Conservation (phyloP, 495 filamentous ascomycete species). For the Podospora appendiculata region DNA sequence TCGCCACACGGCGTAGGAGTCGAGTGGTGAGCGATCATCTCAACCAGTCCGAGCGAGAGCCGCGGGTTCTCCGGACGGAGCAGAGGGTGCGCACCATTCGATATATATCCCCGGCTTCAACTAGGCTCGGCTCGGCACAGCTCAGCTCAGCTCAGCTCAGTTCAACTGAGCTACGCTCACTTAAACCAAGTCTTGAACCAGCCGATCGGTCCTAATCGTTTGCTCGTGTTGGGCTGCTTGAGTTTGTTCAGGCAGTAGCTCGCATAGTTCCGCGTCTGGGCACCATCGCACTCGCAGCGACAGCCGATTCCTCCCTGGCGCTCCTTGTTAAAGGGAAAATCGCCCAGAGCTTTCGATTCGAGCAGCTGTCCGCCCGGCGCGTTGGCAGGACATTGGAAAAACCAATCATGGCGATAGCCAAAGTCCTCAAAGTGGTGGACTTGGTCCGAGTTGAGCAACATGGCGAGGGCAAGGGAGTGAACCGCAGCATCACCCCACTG, state of each 20-base stretch:
- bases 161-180: background rate
- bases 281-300: conserved; percentile 37
- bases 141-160: no score
- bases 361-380: conserved; percentile 32
- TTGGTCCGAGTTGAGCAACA: conserved; percentile 40
- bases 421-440: conserved; percentile 48
- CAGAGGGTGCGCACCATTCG: no score
- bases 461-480: conserved; percentile 41
- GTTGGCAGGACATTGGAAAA: conserved; percentile 39
- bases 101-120: no score
- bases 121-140: no score
- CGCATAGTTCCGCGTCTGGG: conserved; percentile 22
- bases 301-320: conserved; percentile 33
- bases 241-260: conserved; percentile 27
- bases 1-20: no score
- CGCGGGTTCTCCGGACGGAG: no score
- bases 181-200: conserved; percentile 11
- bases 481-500: conserved; percentile 51
- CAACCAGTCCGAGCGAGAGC: no score
- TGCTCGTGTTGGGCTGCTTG: conserved; percentile 27
- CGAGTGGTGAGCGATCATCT: no score
- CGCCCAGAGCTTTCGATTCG: conserved; percentile 22
- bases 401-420: conserved; percentile 45
- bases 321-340: conserved; percentile 21
- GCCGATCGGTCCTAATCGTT: conserved; percentile 14